Evolutionary conservation across 352 stramenopile species (phyloP), one percentile per base, ranked within the genome.

Genomic region (Phytophthora citrophthora): DNA sequence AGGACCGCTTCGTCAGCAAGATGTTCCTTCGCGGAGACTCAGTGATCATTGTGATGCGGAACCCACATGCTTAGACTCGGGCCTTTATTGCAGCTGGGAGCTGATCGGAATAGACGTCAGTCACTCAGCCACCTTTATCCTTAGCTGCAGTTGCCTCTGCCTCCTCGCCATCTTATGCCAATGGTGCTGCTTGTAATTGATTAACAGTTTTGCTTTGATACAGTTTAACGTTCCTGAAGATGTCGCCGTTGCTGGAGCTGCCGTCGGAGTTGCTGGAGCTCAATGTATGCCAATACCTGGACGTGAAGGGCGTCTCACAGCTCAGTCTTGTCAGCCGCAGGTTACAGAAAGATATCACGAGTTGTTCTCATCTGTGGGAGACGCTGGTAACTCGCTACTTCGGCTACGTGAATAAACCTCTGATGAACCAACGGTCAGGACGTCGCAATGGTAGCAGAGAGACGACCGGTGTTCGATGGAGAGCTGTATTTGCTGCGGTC

Each of bases 11-110:
- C 67, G 93, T 99, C 40, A 98, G 93, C 80, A 99, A 99, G 79
- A 99, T 99, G 94, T 99, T 99, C 79, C 77, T 99, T 53, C 85
- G 98, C 53, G 98, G 98, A 51, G 98, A 99, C 88, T 99, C 96
- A 52, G 98, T 99, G 32, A 99, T 99, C 79, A 86, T 99, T 51
- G 96, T 99, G 61, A 85, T 99, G 54, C 95, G 90, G 64, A 99
- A 99, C 88, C 97, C 97, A 36, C 92, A 98, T 72, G 84, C 81
- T 45, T 97, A 90, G 54, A 46, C 1, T 40, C 13, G 32, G 59
- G 15, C 41, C 29, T 54, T 53, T 43, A 61, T 57, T 68, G 55
- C 59, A 77, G 48, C 26, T 46, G 38, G 36, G 59, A 73, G 61
- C 34, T 66, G 13, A 36, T 68, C 31, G 49, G 60, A 77, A 71